Evolutionary conservation across 805 yeast genomes (phyloP).

Genomic region (Saturnispora sekii): DNA sequence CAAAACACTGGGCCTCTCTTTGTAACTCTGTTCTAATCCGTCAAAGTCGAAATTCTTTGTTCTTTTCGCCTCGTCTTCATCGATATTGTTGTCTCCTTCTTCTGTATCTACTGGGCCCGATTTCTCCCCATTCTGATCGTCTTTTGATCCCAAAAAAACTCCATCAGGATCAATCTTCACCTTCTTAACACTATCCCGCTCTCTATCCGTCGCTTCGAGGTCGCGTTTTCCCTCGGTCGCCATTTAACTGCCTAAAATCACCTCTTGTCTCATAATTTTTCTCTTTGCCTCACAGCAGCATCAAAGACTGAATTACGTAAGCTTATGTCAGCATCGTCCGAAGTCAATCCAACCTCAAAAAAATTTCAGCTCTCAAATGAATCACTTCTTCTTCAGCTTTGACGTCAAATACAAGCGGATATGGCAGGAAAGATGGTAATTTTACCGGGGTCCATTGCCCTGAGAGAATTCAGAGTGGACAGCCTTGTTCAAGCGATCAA

Average conservation of each 20-base stretch:
- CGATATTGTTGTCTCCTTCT: conserved; percentile 25
- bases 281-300: no score
- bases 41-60: conserved; percentile 50
- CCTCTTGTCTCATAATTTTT: no score
- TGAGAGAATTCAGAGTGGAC: conserved; percentile 77
- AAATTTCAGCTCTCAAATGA: no score
- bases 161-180: conserved; percentile 15
- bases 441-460: conserved; percentile 83
- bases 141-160: no score
- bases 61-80: conserved; percentile 34
- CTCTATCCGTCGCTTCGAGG: background rate
- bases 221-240: background rate
- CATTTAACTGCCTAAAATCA: background rate
- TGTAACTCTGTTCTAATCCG: conserved; percentile 72
- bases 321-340: background rate
- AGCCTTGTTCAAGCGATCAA: conserved; percentile 65
- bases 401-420: background rate
- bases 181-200: conserved; percentile 15
- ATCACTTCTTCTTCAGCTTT: no score
- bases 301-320: no score
- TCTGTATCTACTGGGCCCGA: conserved; percentile 20
- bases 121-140: conserved; percentile 6
- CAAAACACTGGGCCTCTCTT: conserved; percentile 87
- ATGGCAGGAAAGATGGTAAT: conserved; percentile 30
- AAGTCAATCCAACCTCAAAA: background rate